These are phyloP conservation scores for Beauveria pseudobassiana DNA, from an alignment of 2,329 filamentous ascomycete genomes.

Conservation along the genomic window DNA sequence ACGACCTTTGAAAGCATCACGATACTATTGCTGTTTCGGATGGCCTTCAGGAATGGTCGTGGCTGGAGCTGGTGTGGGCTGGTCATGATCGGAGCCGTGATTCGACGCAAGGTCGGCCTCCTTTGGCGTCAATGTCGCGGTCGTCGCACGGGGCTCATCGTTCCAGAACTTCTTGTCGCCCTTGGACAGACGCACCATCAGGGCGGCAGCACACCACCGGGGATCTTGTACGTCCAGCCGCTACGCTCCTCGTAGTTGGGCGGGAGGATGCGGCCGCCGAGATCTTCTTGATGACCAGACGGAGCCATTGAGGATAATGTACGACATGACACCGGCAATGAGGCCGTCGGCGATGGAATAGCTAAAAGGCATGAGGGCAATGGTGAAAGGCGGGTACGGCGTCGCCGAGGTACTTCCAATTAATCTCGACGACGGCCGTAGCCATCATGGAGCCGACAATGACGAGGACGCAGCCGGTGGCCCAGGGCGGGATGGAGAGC, in stretches of 20 bases:
- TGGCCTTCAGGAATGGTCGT: background rate
- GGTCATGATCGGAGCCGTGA: constrained; percentile 8
- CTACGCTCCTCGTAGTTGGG: constrained; percentile 71
- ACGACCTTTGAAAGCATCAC: background rate
- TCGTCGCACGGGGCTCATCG: constrained; percentile 16
- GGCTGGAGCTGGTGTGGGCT: background rate
- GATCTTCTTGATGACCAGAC: constrained; percentile 60
- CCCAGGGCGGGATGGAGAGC: constrained; percentile 85
- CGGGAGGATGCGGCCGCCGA: constrained; percentile 65
- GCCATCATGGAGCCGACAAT: constrained; percentile 88
- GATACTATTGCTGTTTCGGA: background rate
- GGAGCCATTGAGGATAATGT: constrained; percentile 65
- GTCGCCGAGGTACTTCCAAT: constrained; percentile 82
- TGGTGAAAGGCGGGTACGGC: constrained; percentile 76
- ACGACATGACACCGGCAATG: constrained; percentile 71
- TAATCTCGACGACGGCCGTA: constrained; percentile 70
- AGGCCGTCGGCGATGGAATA: constrained; percentile 84
- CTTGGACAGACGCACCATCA: constrained; percentile 55
- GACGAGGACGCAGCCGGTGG: constrained; percentile 80
- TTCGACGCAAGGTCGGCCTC: constrained; percentile 6
- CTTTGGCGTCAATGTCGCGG: background rate
- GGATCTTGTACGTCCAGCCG: constrained; percentile 69
- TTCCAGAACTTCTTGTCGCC: constrained; percentile 74
- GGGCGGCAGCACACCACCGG: constrained; percentile 65
- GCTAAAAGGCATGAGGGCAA: constrained; percentile 82